These are phyloP conservation scores for Gossypium schwendimanii DNA, from an alignment of 441 rosid genomes.

Conservation along the genomic window DNA sequence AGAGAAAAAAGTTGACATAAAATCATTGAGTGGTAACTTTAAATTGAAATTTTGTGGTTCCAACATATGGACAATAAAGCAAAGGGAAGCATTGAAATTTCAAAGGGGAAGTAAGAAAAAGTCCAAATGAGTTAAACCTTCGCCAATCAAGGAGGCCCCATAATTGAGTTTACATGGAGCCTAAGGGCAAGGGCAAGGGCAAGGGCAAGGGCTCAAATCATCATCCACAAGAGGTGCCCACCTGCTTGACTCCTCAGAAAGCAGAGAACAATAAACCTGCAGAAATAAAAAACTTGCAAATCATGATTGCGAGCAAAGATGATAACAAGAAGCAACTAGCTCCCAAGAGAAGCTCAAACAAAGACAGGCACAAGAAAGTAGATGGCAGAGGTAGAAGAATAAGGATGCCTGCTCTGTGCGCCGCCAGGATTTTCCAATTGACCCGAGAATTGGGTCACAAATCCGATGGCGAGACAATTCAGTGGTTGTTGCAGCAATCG, in stretches of 20 bases:
- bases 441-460: conserved; percentile 43
- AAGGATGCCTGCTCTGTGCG: conserved; percentile 45
- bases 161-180: conserved; percentile 17
- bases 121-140: conserved; percentile 19
- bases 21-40: conserved; percentile 29
- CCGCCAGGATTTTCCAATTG: conserved; percentile 41
- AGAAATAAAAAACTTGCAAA: conserved; percentile 28
- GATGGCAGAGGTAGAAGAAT: conserved; percentile 43
- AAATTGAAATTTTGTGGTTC: conserved; percentile 37
- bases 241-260: conserved; percentile 9
- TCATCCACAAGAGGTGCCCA: conserved; percentile 3
- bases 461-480: conserved; percentile 40
- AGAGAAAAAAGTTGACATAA: neutral
- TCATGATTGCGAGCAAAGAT: conserved; percentile 23
- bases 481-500: conserved; percentile 38
- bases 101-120: conserved; percentile 20
- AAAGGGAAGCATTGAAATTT: conserved; percentile 19
- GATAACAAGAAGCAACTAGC: conserved; percentile 25
- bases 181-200: neutral
- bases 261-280: conserved; percentile 21
- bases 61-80: conserved; percentile 30
- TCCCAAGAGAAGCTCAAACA: conserved; percentile 34
- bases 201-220: neutral
- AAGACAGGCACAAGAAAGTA: conserved; percentile 43
- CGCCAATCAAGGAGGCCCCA: conserved; percentile 17